These are phyloP conservation scores for Trichocladium antarcticum DNA, from an alignment of 495 filamentous ascomycete genomes.

Conservation along the genomic window DNA sequence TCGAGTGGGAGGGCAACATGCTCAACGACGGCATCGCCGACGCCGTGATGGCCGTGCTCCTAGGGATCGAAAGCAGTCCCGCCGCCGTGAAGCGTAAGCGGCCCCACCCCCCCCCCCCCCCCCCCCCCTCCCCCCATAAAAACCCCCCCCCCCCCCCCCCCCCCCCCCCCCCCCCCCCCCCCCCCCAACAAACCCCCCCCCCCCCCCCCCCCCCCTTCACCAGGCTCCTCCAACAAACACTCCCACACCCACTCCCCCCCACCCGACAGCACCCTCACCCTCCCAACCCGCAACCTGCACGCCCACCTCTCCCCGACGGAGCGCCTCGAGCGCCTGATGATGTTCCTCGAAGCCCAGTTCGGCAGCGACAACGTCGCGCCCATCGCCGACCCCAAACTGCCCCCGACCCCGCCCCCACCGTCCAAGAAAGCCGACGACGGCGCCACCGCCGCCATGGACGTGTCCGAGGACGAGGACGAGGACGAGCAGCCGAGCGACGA, in stretches of 20 bases:
- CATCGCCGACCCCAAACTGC: conserved; percentile 55
- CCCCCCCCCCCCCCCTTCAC: too few relatives aligned
- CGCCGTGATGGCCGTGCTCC: conserved; percentile 80
- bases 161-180: too few relatives aligned
- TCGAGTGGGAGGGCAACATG: conserved; percentile 97
- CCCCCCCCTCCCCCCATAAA: too few relatives aligned
- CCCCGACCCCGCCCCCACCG: conserved; percentile 6
- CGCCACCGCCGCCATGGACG: conserved; percentile 31
- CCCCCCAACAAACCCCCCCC: too few relatives aligned
- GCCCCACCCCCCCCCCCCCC: too few relatives aligned
- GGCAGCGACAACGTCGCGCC: conserved; percentile 64
- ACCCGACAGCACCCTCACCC: conserved; percentile 16
- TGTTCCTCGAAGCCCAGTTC: conserved; percentile 97
- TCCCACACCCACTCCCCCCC: conserved; percentile 32
- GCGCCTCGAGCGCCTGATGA: conserved; percentile 69
- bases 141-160: too few relatives aligned
- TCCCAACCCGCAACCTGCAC: conserved; percentile 55
- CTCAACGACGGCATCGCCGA: conserved; percentile 96
- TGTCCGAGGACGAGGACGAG: conserved; percentile 31
- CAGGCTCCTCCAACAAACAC: conserved; percentile 45
- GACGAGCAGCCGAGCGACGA: conserved; percentile 6
- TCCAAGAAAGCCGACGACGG: conserved; percentile 16
- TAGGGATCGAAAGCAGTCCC: conserved; percentile 82
- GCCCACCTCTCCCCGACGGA: conserved; percentile 57
- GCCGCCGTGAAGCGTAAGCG: conserved; percentile 87